A percentile compares a stretch with the other conserved stretches of the same genome.
These are phyloP conservation scores for Aureobasidium leucospermi DNA, from an alignment of 2,329 filamentous ascomycete species.

Conservation along the genomic window DNA sequence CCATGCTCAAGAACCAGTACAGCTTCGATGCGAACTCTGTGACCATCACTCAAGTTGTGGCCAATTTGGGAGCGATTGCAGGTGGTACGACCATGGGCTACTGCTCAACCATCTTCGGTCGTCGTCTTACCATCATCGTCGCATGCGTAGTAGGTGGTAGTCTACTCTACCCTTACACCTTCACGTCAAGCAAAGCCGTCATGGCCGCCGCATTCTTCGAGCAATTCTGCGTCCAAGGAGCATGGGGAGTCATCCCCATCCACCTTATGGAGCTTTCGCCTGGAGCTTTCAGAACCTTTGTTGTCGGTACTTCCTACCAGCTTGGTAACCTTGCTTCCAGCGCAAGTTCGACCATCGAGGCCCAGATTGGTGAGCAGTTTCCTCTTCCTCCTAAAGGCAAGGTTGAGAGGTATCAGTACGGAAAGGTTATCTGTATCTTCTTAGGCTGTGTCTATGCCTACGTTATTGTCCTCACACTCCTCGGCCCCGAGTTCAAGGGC, in stretches of 20 bases:
- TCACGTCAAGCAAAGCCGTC: constrained; percentile 26
- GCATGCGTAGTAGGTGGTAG: constrained; percentile 29
- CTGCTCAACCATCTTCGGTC: constrained; percentile 29
- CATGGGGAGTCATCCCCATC: constrained; percentile 34
- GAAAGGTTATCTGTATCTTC: constrained; percentile 48
- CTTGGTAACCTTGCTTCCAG: constrained; percentile 34
- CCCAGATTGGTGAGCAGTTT: constrained; percentile 35
- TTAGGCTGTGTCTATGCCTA: constrained; percentile 74
- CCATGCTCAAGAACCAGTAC: constrained; percentile 39
- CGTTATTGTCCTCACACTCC: constrained; percentile 53
- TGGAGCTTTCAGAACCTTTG: constrained; percentile 27
- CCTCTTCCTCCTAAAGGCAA: constrained; percentile 30
- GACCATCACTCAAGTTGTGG: constrained; percentile 38
- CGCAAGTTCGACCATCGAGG: constrained; percentile 37
- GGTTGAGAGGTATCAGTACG: constrained; percentile 33
- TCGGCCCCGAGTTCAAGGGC: constrained; percentile 49
- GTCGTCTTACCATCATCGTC: constrained; percentile 33
- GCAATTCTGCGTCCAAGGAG: constrained; percentile 33
- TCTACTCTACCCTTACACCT: constrained; percentile 30
- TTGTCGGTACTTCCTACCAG: constrained; percentile 33
- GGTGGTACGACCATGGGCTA: constrained; percentile 32
- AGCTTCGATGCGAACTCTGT: constrained; percentile 39
- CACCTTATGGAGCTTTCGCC: constrained; percentile 32
- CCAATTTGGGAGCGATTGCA: constrained; percentile 32
- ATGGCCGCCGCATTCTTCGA: constrained; percentile 31